Base-by-base conservation (phyloP, 148 eudicot species). In the Dysphania ambrosioides region DNA sequence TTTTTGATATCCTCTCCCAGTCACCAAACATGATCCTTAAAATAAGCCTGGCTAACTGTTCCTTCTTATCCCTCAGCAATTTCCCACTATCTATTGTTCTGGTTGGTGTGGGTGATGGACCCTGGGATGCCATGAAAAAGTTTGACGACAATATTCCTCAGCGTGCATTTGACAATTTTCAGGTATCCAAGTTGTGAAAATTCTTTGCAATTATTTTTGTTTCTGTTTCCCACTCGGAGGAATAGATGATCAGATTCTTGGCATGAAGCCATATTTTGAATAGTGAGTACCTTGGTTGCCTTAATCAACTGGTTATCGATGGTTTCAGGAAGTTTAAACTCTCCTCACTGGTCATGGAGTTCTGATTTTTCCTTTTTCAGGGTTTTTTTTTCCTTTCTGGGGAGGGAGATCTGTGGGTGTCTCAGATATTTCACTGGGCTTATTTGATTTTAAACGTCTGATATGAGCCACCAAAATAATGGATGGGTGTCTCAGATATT, bases 31-130 rank as follows among this genome's bases (percentile, higher is more conserved):
- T 32, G 36, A 40, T 18, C 2, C 30, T 31, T 26, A 21, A 70
- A n/a, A 15, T 21, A 29, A 71, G 51, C 61, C 26, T 53, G 58
- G 0, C 49, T 53, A 59, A 49, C 41, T 77, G 36, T 40, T 61
- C 47, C 27, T 60, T 40, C 51, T 66, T 58, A 19, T 77, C 42
- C 42, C 69, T 67, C 87, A 91, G 97, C 78, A 78, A 79, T 58
- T 89, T 83, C 74, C 97, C 97, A 27, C 90, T 91, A 72, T 91
- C 97, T 62, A 89, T 91, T 79, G 80, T 91, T 71, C 82, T 91
- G 72, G 81, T 91, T 75, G 97, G 97, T 66, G 93, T 91, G 58
- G 97, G 97, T 71, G 97, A 91, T 79, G 97, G 97, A 75, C 97
- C 97, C 4, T 91, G 97, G 97, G 97, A 91, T 76, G 88, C 82